A percentile compares a stretch with the other conserved stretches of the same genome.
phyloP scores from a whole-genome alignment of 495 filamentous ascomycete genomes.

The Patellaria atrata region DNA sequence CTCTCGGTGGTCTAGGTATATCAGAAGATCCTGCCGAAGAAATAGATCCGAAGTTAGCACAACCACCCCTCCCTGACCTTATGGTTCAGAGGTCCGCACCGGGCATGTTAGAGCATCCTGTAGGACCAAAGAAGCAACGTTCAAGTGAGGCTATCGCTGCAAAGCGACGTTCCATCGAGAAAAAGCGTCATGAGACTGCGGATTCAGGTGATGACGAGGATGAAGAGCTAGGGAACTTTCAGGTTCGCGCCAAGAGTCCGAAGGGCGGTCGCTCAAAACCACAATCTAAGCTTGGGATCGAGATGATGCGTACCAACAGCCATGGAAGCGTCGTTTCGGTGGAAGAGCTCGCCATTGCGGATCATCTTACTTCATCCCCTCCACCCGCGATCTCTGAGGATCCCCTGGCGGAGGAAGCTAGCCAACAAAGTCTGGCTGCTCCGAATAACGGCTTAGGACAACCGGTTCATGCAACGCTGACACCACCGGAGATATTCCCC shows the following conservation, averaged over 20 bases:
- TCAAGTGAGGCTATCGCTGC: conserved; percentile 67
- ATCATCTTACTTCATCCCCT: conserved; percentile 17
- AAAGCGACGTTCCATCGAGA: conserved; percentile 40
- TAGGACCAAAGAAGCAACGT: conserved; percentile 49
- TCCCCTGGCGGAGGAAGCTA: conserved; percentile 17
- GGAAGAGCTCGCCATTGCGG: conserved; percentile 22
- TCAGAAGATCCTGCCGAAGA: conserved; percentile 30
- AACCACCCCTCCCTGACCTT: conserved; percentile 18
- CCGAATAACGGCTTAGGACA: conserved; percentile 14
- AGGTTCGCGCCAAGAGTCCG: conserved; percentile 44
- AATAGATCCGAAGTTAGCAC: conserved; percentile 16
- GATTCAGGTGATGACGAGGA: conserved; percentile 90
- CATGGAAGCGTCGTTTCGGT: conserved; percentile 60
- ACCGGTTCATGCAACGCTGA: conserved; percentile 22
- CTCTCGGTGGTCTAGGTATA: conserved; percentile 56
- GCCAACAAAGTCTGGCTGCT: conserved; percentile 3
- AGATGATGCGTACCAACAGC: conserved; percentile 94
- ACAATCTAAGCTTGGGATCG: conserved; percentile 68
- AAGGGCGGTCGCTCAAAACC: conserved; percentile 35
- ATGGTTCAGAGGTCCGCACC: conserved; percentile 56
- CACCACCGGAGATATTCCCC: conserved; percentile 32
- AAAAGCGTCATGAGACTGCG: conserved; percentile 57
- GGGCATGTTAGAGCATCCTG: conserved; percentile 39
- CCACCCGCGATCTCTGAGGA: conserved; percentile 20
- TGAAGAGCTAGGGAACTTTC: conserved; percentile 59